These are phyloP conservation scores for Trametes elegans DNA, from an alignment of 768 basidiomycete species.

Conservation along the genomic window DNA sequence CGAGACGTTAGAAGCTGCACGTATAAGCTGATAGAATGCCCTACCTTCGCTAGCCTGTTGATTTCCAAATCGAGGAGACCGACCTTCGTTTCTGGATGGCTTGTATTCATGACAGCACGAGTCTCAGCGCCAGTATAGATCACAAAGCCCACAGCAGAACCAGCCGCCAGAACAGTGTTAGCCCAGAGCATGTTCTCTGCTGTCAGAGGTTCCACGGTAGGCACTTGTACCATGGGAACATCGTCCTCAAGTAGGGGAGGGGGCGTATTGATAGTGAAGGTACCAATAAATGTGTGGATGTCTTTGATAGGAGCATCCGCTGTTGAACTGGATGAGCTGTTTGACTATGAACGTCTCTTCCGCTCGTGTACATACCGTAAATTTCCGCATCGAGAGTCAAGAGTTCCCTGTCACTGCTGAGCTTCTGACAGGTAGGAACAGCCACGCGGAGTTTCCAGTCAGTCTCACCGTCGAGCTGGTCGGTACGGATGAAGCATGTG, in stretches of 20 bases:
- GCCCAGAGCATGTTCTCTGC: constrained; percentile 97
- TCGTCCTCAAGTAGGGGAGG: constrained; percentile 32
- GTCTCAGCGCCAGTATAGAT: constrained; percentile 95
- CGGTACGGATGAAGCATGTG: constrained; percentile 96
- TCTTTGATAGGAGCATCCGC: constrained; percentile 97
- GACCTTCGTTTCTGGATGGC: constrained; percentile 92
- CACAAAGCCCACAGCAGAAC: constrained; percentile 88
- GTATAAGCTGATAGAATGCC: constrained; percentile 8
- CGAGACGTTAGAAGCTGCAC: not conserved
- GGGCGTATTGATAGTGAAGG: constrained; percentile 71
- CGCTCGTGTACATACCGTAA: constrained; percentile 57
- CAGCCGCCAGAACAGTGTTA: constrained; percentile 96
- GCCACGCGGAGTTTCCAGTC: constrained; percentile 98
- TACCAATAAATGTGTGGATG: constrained; percentile 93
- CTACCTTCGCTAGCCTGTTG: constrained; percentile 90
- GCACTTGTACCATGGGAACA: constrained; percentile 38
- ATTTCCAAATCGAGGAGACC: constrained; percentile 93
- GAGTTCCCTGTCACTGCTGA: constrained; percentile 55
- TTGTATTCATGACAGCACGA: constrained; percentile 97
- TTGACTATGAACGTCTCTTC: constrained; percentile 4
- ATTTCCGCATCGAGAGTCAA: constrained; percentile 79
- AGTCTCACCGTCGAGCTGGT: constrained; percentile 98
- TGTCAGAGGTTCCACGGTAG: constrained; percentile 78
- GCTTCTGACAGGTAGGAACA: constrained; percentile 76
- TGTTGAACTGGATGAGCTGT: constrained; percentile 28